phyloP scores from a whole-genome alignment of 257 asterid genomes.

The Leonotis leonurus region DNA sequence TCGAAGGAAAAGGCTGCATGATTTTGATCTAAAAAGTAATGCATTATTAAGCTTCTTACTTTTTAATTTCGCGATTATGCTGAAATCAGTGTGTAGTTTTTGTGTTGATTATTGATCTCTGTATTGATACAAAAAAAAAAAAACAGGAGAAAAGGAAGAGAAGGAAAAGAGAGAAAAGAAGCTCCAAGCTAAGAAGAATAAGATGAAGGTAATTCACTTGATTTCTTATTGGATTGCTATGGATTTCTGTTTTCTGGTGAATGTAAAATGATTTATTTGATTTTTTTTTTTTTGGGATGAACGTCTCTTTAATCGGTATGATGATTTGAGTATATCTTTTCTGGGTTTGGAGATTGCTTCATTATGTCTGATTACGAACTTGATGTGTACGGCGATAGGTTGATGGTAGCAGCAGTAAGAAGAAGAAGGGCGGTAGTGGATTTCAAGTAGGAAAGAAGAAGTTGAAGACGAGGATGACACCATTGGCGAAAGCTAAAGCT shows the following conservation, averaged over 20 bases:
- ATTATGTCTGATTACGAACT: not conserved
- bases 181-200: constrained; percentile 75
- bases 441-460: constrained; percentile 95
- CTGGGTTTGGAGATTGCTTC: not conserved
- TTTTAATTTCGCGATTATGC: not conserved
- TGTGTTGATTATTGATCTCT: not conserved
- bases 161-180: constrained; percentile 63
- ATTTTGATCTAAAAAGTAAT: constrained; percentile 59
- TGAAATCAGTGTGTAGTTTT: not conserved
- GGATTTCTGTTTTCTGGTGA: not conserved
- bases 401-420: constrained; percentile 67
- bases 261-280: not conserved
- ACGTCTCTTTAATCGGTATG: not conserved
- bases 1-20: constrained; percentile 69
- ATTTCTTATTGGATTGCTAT: not conserved
- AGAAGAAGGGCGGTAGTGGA: constrained; percentile 61
- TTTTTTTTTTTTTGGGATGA: not conserved
- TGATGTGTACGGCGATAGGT: constrained; percentile 45
- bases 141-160: constrained; percentile 64
- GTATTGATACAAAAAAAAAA: constrained; percentile 46
- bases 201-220: constrained; percentile 67
- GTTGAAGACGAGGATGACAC: constrained; percentile 78
- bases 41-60: not conserved
- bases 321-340: not conserved
- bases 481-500: constrained; percentile 92